phyloP scores from a whole-genome alignment of 345 rosid species.

The Mangifera indica region DNA sequence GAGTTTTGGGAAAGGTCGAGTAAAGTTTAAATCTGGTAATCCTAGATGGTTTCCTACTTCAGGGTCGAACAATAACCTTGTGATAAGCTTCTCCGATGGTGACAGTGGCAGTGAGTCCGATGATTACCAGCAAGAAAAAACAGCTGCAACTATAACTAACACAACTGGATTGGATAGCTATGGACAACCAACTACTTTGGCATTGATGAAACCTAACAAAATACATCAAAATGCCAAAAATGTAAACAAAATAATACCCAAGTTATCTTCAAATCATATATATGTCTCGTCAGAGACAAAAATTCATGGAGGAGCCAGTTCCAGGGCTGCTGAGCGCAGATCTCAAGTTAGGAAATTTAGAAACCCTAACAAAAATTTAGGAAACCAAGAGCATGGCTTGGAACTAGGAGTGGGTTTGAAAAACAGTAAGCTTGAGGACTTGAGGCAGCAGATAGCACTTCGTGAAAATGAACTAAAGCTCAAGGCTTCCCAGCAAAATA shows the following conservation, averaged over 20 bases:
- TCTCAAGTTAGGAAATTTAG: slow-evolving; percentile 36
- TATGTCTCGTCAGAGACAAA: slow-evolving; percentile 35
- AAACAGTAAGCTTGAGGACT: slow-evolving; percentile 59
- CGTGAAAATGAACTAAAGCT: slow-evolving; percentile 81
- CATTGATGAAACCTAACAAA: slow-evolving; percentile 32
- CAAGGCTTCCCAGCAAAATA: slow-evolving; percentile 60
- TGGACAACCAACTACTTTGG: slow-evolving; percentile 32
- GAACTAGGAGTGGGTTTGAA: slow-evolving; percentile 44
- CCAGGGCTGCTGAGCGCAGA: slow-evolving; percentile 40
- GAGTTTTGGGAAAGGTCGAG: slow-evolving; percentile 44
- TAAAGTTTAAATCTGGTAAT: slow-evolving; percentile 33
- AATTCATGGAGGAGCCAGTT: slow-evolving; percentile 40
- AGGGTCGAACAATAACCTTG: slow-evolving; percentile 56
- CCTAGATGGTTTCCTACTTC: slow-evolving; percentile 41
- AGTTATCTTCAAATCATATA: slow-evolving; percentile 43
- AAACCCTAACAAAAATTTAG: slow-evolving; percentile 36
- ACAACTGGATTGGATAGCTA: slow-evolving; percentile 26
- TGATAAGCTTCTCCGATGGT: slow-evolving; percentile 84
- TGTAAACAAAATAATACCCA: slow-evolving; percentile 35
- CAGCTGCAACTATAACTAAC: slow-evolving; percentile 34
- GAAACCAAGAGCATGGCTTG: slow-evolving; percentile 41
- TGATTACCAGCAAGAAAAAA: slow-evolving; percentile 26
- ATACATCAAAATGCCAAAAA: slow-evolving; percentile 33
- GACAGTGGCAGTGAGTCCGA: slow-evolving; percentile 86
- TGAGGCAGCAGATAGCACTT: slow-evolving; percentile 89